phyloP scores from a whole-genome alignment of 257 asterid genomes.

The Jaltomata sinuosa region DNA sequence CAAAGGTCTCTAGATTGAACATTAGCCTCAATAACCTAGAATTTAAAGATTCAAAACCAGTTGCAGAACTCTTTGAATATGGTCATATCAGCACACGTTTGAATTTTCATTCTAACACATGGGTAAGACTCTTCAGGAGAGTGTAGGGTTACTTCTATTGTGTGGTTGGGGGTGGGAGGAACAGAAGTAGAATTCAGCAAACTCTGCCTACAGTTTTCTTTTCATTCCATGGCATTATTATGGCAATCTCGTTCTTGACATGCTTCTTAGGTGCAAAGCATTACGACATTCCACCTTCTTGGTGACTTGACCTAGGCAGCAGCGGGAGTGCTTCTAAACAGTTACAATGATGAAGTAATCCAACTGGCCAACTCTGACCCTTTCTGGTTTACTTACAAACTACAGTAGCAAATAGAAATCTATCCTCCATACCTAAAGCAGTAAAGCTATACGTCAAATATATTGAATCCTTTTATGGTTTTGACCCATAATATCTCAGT shows the following conservation, averaged over 20 bases:
- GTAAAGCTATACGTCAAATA: background rate
- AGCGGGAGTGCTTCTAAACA: background rate
- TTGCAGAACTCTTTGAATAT: background rate
- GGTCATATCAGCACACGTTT: background rate
- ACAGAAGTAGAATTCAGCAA: background rate
- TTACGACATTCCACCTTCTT: background rate
- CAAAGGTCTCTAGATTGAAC: conserved; percentile 91
- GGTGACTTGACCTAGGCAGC: background rate
- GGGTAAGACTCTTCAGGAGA: background rate
- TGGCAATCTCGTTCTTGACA: background rate
- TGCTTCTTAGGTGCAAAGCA: background rate
- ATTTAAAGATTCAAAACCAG: conserved; percentile 30
- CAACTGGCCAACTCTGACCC: background rate
- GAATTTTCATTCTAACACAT: background rate
- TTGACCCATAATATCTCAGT: background rate
- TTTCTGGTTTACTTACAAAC: background rate
- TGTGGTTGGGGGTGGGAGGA: background rate
- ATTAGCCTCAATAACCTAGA: conserved; percentile 80
- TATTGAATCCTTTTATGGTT: background rate
- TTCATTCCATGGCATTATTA: background rate
- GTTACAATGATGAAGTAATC: background rate
- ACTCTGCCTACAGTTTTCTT: background rate
- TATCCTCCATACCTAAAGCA: background rate
- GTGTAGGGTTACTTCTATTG: background rate
- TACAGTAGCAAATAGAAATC: background rate